Evolutionary conservation across 2,329 filamentous ascomycete genomes (phyloP).

Genomic region (Apiospora marii): DNA sequence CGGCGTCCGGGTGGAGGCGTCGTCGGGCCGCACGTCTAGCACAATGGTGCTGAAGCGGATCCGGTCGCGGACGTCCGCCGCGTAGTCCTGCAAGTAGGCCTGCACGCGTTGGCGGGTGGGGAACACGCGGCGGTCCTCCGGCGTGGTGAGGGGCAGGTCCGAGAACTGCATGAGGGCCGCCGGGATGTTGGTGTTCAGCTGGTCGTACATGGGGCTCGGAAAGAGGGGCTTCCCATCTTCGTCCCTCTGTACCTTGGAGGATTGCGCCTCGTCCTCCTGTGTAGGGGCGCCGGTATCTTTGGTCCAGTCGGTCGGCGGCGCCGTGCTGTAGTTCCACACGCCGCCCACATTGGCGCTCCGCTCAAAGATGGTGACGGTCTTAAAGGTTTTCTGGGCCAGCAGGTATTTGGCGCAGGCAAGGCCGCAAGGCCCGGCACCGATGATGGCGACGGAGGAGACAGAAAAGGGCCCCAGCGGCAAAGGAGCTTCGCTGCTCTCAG

Average conservation of each 20-base stretch:
- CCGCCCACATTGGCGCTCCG: constrained; percentile 81
- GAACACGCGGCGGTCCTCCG: constrained; percentile 70
- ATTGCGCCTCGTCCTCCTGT: constrained; percentile 34
- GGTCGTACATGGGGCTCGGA: constrained; percentile 83
- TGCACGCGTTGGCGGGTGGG: constrained; percentile 76
- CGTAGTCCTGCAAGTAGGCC: constrained; percentile 77
- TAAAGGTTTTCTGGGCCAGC: constrained; percentile 71
- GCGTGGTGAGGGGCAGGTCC: constrained; percentile 67
- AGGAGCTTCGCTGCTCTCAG: not conserved
- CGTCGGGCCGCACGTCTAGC: constrained; percentile 49
- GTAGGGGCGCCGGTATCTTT: not conserved
- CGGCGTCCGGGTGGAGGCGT: not conserved
- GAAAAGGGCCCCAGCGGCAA: constrained; percentile 46
- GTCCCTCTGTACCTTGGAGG: constrained; percentile 72
- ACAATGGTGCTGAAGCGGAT: constrained; percentile 78
- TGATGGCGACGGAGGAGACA: constrained; percentile 73
- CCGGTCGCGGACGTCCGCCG: constrained; percentile 69
- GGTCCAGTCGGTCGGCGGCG: constrained; percentile 44
- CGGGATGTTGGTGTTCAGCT: constrained; percentile 87
- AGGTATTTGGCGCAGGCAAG: constrained; percentile 84
- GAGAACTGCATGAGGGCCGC: constrained; percentile 82
- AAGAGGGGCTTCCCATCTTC: constrained; percentile 62
- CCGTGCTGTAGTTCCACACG: constrained; percentile 81
- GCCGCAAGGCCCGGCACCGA: constrained; percentile 85
- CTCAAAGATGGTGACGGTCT: constrained; percentile 80